Base-by-base conservation (phyloP, 345 rosid species). In the Durio zibethinus region DNA sequence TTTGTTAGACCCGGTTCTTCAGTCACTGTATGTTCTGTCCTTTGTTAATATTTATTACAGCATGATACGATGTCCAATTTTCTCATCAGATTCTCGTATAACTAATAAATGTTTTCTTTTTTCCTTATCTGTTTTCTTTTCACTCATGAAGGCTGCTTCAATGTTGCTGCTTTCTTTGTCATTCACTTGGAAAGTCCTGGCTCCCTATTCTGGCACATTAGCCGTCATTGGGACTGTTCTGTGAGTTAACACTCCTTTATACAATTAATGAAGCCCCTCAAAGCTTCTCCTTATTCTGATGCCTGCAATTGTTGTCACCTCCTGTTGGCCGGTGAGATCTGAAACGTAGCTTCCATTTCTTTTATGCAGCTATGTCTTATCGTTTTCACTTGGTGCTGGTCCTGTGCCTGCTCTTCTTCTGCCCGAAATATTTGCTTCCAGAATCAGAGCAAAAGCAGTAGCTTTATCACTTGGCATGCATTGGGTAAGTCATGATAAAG, bases 381-480 rank as follows among this genome's bases (percentile, higher is more conserved):
- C 97, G 10, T 96, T 96, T 86, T 93, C 99, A 48, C 98, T 94
- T 75, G 99, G 99, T 76, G 98, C 99, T 27, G 99, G 98, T 77
- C 99, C 97, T 15, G 99, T 97, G 56, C 98, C 98, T n/a, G 98
- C 98, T 74, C 93, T 97, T 84, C 97, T 97, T 54, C 92, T 92
- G 23, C 96, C 99, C 12, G 99, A 97, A 87, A 94, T 97, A 81
- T 97, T 94, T 77, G 89, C 99, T 57, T 92, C 97, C 9, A 88
- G 97, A 88, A 97, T 97, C 79, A 90, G 98, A 87, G 98, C 99
- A 35, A 97, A 97, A 84, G 98, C 99, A 3, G 97, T 94, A 21
- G 89, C 98, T 31, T 87, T 97, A 38, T 97, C 98, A 38, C 86
- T 96, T 52, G 98, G 97, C 78, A 96, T 88, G 95, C 97, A 96